Conservation (phyloP, 768 basidiomycete genomes). For the Epithele typhae region DNA sequence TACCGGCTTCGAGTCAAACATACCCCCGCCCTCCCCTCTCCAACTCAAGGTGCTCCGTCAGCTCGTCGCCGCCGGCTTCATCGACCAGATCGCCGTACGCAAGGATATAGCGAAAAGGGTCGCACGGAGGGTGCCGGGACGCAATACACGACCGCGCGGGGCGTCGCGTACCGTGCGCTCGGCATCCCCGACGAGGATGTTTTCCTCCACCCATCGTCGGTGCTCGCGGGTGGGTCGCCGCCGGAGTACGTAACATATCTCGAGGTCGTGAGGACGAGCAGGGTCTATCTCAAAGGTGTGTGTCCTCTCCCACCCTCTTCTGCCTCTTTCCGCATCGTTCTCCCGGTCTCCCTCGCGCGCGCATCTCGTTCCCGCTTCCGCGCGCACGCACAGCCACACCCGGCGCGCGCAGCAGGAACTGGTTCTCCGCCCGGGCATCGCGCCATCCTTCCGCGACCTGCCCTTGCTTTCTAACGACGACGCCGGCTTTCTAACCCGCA, state of each 20-base stretch:
- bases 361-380: too few species aligned
- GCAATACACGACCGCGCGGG: constrained; percentile 71
- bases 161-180: constrained; percentile 78
- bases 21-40: constrained; percentile 70
- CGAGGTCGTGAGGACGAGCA: constrained; percentile 74
- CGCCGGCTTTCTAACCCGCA: too few species aligned
- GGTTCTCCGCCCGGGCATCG: too few species aligned
- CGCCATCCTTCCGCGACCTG: too few species aligned
- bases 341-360: too few species aligned
- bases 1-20: constrained; percentile 55
- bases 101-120: constrained; percentile 69
- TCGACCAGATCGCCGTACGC: constrained; percentile 92
- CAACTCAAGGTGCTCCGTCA: constrained; percentile 94
- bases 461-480: too few species aligned
- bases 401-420: too few species aligned
- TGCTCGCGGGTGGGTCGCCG: constrained; percentile 60
- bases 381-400: too few species aligned
- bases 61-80: constrained; percentile 82
- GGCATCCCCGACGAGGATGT: constrained; percentile 76
- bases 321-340: too few species aligned
- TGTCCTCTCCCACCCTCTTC: not conserved
- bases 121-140: constrained; percentile 40
- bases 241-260: constrained; percentile 86
- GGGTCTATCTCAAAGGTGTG: constrained; percentile 77
- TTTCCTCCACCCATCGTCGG: constrained; percentile 89